These are phyloP conservation scores for Saturnispora galanensis DNA, from an alignment of 805 yeast genomes.

Conservation along the genomic window DNA sequence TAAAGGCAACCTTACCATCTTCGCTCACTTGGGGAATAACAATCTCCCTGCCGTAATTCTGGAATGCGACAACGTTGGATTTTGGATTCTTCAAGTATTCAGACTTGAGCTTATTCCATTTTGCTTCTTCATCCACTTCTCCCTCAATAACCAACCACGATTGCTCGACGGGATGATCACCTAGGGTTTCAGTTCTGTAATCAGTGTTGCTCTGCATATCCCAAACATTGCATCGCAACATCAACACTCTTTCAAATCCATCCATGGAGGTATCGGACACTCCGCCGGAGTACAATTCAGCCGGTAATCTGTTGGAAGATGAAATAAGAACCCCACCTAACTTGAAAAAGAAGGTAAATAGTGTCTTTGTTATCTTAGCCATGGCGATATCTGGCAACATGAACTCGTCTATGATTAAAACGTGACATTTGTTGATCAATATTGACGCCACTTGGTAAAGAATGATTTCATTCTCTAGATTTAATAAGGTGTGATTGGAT, in stretches of 20 bases:
- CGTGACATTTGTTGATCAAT: slow-evolving; percentile 47
- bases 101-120: slow-evolving; percentile 30
- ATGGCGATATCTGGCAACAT: slow-evolving; percentile 71
- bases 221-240: slow-evolving; percentile 47
- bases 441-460: slow-evolving; percentile 58
- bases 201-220: slow-evolving; percentile 55
- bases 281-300: slow-evolving; percentile 57
- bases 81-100: slow-evolving; percentile 3
- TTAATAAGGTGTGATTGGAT: slow-evolving; percentile 25
- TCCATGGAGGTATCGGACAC: slow-evolving; percentile 51
- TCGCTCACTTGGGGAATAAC: slow-evolving; percentile 32
- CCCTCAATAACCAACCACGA: slow-evolving; percentile 29
- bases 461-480: slow-evolving; percentile 52
- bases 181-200: slow-evolving; percentile 35
- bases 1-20: slow-evolving; percentile 31
- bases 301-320: slow-evolving; percentile 64
- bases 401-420: slow-evolving; percentile 61
- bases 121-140: slow-evolving; percentile 20
- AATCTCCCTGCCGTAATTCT: slow-evolving; percentile 48
- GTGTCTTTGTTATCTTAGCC: slow-evolving; percentile 54
- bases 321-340: slow-evolving; percentile 70
- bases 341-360: slow-evolving; percentile 61
- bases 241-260: slow-evolving; percentile 45
- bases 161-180: slow-evolving; percentile 10
- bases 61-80: slow-evolving; percentile 23